Base-by-base conservation (phyloP, 2,329 filamentous ascomycete species). In the Periconia digitata region DNA sequence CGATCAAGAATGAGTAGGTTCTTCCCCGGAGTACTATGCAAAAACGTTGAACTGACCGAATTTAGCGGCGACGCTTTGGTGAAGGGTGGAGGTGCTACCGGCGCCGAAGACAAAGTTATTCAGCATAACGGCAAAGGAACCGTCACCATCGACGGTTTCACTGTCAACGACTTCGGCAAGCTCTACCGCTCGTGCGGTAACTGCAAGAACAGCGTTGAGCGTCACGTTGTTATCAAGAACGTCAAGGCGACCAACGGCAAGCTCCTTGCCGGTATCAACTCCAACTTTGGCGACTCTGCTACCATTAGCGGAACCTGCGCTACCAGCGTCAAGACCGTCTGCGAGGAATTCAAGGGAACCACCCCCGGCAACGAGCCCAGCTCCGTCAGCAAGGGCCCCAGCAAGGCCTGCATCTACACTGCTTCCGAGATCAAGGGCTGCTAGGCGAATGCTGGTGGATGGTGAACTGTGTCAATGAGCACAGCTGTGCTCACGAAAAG, bases 271-370 rank as follows among this genome's bases (percentile, higher is more conserved):
- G 74, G 75, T 34, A 77, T 79, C 62, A 79, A 78, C 66, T 68
- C 64, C 37, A 79, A 78, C 71, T 78, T 73, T 44, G 75, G 74
- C 15, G 76, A 77, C 56, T 76, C 74, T 1, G 74, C 74, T 50
- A 72, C 61, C 22, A 63, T 69, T 49, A 54, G 47, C 6, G 55
- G 56, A 39, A 57, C 58, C 10, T 63, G 59, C 45, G 46, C 58
- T 39, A 60, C 51, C 4, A 45, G 40, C 36, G 56, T 56, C 10
- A 50, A 58, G 12, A 35, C 34, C 0, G 56, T 63, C 40, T 63
- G 60, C 44, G 34, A 48, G 34, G 60, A 62, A 44, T 62, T 62
- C 42, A 43, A 63, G 42, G 59, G 59, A 20, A 59, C 53, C 8
- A 49, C 49, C 6, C 51, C 52, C 0, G 59, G 57, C 17, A 53